Conservation (phyloP, 2,329 filamentous ascomycete species). For the Alternaria ethzedia region DNA sequence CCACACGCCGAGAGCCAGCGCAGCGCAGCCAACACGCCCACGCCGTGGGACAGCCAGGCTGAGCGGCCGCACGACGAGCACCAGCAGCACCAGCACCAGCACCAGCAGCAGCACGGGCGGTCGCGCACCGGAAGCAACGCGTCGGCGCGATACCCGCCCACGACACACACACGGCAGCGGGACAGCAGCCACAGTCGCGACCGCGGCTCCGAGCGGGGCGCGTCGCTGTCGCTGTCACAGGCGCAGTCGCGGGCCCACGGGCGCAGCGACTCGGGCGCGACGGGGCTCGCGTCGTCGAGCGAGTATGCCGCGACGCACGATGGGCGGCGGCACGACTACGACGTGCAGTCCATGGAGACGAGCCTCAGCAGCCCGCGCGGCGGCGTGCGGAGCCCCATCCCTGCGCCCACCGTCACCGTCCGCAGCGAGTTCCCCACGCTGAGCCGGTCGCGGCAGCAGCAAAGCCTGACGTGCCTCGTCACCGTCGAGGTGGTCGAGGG, state of each 20-base stretch:
- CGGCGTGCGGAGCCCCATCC: constrained; percentile 82
- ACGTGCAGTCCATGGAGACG: constrained; percentile 94
- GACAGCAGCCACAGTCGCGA: constrained; percentile 50
- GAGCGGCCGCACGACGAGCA: constrained; percentile 55
- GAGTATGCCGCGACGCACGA: constrained; percentile 81
- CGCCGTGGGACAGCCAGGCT: constrained; percentile 69
- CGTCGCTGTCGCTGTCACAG: constrained; percentile 47
- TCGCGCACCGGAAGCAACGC: constrained; percentile 44
- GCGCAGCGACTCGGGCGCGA: constrained; percentile 80
- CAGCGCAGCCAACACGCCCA: constrained; percentile 63
- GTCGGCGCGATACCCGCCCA: constrained; percentile 37
- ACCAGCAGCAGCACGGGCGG: constrained; percentile 23
- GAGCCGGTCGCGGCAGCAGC: constrained; percentile 88
- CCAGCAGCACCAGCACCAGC: constrained; percentile 36
- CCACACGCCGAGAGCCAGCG: constrained; percentile 38
- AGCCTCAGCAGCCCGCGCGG: constrained; percentile 75
- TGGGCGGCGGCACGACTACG: constrained; percentile 86
- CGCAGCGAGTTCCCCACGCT: constrained; percentile 97
- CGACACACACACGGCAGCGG: constrained; percentile 37
- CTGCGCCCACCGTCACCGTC: constrained; percentile 88
- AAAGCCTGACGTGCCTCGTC: constrained; percentile 90
- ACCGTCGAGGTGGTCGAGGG: constrained; percentile 93
- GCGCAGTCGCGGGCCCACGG: constrained; percentile 60
- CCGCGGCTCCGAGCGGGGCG: constrained; percentile 49
- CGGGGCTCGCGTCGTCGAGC: constrained; percentile 72